Conservation (phyloP, 371 early-diverging fungal species). For the Actinomortierella wolfii region DNA sequence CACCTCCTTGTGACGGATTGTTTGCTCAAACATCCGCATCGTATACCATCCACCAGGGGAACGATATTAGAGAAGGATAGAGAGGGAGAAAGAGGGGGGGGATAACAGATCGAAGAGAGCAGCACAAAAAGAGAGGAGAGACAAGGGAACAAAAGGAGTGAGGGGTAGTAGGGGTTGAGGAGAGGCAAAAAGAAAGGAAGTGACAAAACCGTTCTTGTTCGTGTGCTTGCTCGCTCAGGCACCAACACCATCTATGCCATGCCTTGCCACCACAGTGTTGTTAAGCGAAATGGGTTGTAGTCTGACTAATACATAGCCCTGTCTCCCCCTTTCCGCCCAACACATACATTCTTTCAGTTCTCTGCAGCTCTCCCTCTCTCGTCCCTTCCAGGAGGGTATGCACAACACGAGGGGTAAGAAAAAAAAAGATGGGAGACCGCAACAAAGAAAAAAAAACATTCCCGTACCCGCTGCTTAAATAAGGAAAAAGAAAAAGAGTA, state of each 20-base stretch:
- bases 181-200: background rate
- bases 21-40: no score
- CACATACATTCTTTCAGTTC: background rate
- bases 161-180: background rate
- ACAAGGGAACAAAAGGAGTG: background rate
- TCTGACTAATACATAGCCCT: background rate
- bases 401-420: background rate
- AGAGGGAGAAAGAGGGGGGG: background rate
- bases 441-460: no score
- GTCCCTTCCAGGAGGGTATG: background rate
- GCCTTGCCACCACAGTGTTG: no score
- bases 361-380: background rate
- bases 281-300: background rate
- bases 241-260: conserved; percentile 5
- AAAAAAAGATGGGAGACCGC: background rate
- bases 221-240: background rate
- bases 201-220: background rate
- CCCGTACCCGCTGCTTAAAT: no score
- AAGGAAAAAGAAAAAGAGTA: conserved; percentile 1
- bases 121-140: background rate
- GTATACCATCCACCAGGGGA: background rate
- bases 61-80: background rate
- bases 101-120: background rate
- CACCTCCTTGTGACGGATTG: no score
- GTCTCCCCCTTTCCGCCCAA: background rate